A percentile compares a stretch with the other conserved stretches of the same genome.
Evolutionary conservation across 805 yeast genomes (phyloP).

Genomic region (Myxozyma mucilagina): DNA sequence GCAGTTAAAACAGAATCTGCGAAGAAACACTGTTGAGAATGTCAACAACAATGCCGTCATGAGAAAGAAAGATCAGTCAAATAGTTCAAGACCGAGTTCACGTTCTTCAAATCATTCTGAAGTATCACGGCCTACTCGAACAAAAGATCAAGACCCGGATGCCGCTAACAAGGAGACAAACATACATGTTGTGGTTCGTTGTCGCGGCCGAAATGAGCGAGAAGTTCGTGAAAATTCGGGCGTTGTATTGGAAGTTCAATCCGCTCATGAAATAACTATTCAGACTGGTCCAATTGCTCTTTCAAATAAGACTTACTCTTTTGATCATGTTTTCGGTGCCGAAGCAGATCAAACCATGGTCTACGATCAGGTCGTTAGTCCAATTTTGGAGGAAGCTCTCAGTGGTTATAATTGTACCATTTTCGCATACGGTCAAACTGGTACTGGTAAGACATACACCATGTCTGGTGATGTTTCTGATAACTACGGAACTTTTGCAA

Average conservation of each 20-base stretch:
- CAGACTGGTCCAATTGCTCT: slow-evolving; percentile 44
- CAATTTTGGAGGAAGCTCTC: slow-evolving; percentile 64
- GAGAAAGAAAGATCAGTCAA: slow-evolving; percentile 11
- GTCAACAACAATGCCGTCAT: background rate
- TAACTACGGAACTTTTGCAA: slow-evolving; percentile 34
- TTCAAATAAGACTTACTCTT: slow-evolving; percentile 57
- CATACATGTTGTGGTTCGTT: slow-evolving; percentile 63
- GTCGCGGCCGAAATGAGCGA: slow-evolving; percentile 60
- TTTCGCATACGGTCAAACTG: slow-evolving; percentile 77
- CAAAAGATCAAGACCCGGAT: background rate
- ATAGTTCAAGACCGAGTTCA: slow-evolving; percentile 7
- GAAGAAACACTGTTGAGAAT: background rate
- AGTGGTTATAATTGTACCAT: slow-evolving; percentile 78
- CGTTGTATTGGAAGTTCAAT: slow-evolving; percentile 57
- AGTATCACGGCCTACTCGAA: slow-evolving; percentile 6
- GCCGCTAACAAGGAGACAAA: slow-evolving; percentile 43
- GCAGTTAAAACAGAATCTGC: background rate
- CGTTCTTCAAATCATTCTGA: background rate
- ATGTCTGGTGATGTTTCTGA: slow-evolving; percentile 38
- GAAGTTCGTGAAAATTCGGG: slow-evolving; percentile 60
- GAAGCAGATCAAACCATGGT: slow-evolving; percentile 69
- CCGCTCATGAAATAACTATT: slow-evolving; percentile 52
- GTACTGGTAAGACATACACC: slow-evolving; percentile 66
- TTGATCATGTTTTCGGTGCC: slow-evolving; percentile 83
- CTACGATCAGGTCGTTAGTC: slow-evolving; percentile 66